A percentile compares a stretch with the other conserved stretches of the same genome.
These are phyloP conservation scores for Sesbania bispinosa DNA, from an alignment of 306 rosid genomes.

Conservation along the genomic window DNA sequence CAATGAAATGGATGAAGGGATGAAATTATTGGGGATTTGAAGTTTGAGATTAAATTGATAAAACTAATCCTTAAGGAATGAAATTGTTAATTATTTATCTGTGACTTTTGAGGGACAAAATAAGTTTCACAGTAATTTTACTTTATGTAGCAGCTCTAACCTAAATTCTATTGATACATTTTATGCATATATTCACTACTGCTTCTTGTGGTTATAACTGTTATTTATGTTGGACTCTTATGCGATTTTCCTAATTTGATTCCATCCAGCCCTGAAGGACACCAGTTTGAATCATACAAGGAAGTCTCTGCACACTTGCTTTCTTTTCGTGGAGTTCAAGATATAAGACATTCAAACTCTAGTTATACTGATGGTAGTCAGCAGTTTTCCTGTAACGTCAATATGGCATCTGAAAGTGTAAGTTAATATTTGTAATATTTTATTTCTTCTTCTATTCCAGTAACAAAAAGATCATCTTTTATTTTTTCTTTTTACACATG, in stretches of 20 bases:
- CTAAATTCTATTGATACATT: neutral
- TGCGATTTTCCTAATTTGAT: slow-evolving; percentile 37
- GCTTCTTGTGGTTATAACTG: slow-evolving; percentile 14
- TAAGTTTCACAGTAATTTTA: neutral
- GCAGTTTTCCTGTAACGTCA: no score
- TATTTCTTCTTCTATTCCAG: neutral
- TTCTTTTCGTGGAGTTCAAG: no score
- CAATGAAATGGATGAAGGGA: slow-evolving; percentile 1
- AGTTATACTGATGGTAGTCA: no score
- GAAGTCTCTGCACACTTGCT: slow-evolving; percentile 61
- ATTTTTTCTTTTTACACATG: slow-evolving; percentile 14
- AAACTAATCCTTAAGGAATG: neutral
- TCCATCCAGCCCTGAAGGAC: slow-evolving; percentile 77
- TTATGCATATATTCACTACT: slow-evolving; percentile 16
- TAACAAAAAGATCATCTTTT: neutral
- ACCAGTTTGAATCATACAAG: slow-evolving; percentile 66
- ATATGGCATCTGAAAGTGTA: slow-evolving; percentile 46
- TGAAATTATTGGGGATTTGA: neutral
- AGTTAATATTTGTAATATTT: slow-evolving; percentile 32
- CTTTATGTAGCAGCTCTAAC: slow-evolving; percentile 1
- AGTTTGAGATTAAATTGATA: neutral
- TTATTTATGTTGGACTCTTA: slow-evolving; percentile 30
- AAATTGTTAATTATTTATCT: neutral
- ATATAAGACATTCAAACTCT: no score
- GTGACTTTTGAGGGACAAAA: neutral